Evolutionary conservation across 352 stramenopile species (phyloP), one percentile per base, ranked within the genome.

Genomic region (Pythium rhizo-oryzae): DNA sequence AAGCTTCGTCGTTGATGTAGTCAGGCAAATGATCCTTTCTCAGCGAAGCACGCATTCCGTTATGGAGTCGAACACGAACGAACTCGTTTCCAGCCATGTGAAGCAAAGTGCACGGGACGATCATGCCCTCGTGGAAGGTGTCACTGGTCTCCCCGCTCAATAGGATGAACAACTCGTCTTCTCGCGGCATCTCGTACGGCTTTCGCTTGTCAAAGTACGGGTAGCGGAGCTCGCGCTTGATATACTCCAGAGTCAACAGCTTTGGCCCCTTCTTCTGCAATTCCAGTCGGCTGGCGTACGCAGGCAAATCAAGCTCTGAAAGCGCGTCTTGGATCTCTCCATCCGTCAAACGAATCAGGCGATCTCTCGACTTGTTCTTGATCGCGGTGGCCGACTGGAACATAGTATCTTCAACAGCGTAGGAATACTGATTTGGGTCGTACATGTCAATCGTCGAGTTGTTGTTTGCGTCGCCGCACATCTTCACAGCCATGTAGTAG

Each of bases 391-490:
- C 86, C 46, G 87, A 96, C 69, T 97, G 87, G 63, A 93, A 97
- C 89, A 97, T 97, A 18, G 88, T 96, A 65, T 97, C 89, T 83
- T 97, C 89, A 8, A 97, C 89, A 4, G 87, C 87, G 51, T 95
- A 96, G 12, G 89, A 96, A 67, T 97, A 97, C 60, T 97, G 87
- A 51, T 94, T 94, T 37, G 89, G 89, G 39, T 97, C 89, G 54
- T 95, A 97, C 85, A 97, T 93, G 70, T 97, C 89, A 51, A 97
- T 96, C 4, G 87, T 96, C 37, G 87, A 94, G 68, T 97, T 96
- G 75, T 96, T 95, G 75, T 96, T 97, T 9, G 89, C 89, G 65
- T 97, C 87, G 56, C 89, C 89, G 65, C 89, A 97, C 71, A 97
- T 97, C 58, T 96, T 96, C 21, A 97, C 89, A 13, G 89, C 89